phyloP scores from a whole-genome alignment of 768 basidiomycete genomes.

The Suillus plorans region DNA sequence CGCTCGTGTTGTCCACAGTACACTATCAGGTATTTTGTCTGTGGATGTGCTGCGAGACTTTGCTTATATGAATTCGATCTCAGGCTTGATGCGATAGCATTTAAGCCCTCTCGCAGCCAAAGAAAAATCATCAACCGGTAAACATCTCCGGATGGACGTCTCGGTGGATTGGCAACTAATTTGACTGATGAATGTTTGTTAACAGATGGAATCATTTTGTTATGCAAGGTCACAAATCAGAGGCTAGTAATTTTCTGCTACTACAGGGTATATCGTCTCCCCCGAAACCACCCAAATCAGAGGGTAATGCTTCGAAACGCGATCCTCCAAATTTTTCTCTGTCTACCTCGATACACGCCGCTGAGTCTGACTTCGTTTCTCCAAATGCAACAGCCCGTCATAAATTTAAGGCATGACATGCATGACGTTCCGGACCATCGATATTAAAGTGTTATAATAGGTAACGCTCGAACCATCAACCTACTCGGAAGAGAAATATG shows the following conservation, averaged over 20 bases:
- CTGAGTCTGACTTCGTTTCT: slow-evolving; percentile 43
- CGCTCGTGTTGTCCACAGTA: slow-evolving; percentile 91
- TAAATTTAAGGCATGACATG: slow-evolving; percentile 54
- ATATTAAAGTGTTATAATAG: slow-evolving; percentile 36
- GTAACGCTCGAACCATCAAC: slow-evolving; percentile 74
- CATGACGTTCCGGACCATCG: neutral
- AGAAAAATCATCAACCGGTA: slow-evolving; percentile 74
- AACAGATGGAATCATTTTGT: slow-evolving; percentile 75
- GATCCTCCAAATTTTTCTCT: slow-evolving; percentile 38
- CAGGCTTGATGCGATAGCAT: slow-evolving; percentile 66
- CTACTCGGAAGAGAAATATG: slow-evolving; percentile 79
- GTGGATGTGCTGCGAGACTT: too few species aligned
- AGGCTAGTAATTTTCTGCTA: slow-evolving; percentile 16
- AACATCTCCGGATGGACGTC: slow-evolving; percentile 6
- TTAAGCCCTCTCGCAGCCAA: slow-evolving; percentile 72
- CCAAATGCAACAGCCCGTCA: slow-evolving; percentile 39
- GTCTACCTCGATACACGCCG: slow-evolving; percentile 49
- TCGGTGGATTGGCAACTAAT: neutral
- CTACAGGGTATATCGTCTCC: neutral
- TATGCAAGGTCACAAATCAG: slow-evolving; percentile 38
- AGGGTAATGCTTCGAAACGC: slow-evolving; percentile 6
- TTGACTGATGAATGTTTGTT: neutral
- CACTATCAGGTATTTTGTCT: slow-evolving; percentile 72
- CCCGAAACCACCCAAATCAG: neutral
- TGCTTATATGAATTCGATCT: neutral